Percentiles rank a stretch among this genome's conserved stretches.
phyloP scores from a whole-genome alignment of 352 stramenopile genomes.

The Phytopythium ostracodes region DNA sequence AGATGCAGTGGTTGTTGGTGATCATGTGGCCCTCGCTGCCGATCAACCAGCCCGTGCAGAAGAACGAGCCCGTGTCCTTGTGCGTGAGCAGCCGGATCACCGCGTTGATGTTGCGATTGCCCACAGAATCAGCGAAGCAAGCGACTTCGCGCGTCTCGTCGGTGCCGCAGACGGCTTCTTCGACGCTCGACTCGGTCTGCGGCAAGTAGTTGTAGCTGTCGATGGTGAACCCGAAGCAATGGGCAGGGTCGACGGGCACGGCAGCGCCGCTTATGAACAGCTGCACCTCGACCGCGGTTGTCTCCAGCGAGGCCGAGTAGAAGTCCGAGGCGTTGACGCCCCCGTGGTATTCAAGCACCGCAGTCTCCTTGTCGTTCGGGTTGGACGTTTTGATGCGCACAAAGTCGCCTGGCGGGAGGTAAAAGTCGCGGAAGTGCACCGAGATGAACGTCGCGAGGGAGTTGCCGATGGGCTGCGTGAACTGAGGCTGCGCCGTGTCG shows the following conservation, averaged over 20 bases:
- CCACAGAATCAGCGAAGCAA: slow-evolving; percentile 28
- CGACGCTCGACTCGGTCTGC: slow-evolving; percentile 19
- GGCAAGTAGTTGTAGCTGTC: slow-evolving; percentile 44
- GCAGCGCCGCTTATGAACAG: slow-evolving; percentile 10
- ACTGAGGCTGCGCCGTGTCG: slow-evolving; percentile 20
- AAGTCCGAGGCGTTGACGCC: slow-evolving; percentile 25
- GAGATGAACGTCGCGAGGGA: slow-evolving; percentile 48
- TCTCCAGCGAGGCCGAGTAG: slow-evolving; percentile 32
- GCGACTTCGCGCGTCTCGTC: slow-evolving; percentile 62
- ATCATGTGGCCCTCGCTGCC: slow-evolving; percentile 74
- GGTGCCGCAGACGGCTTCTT: slow-evolving; percentile 53
- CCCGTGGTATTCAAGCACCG: slow-evolving; percentile 30
- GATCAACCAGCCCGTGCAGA: slow-evolving; percentile 73
- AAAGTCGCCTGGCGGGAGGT: slow-evolving; percentile 54
- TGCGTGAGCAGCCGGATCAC: slow-evolving; percentile 63
- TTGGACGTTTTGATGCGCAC: slow-evolving; percentile 38
- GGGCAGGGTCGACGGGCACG: slow-evolving; percentile 13
- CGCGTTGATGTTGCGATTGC: slow-evolving; percentile 27
- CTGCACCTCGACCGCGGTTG: slow-evolving; percentile 41
- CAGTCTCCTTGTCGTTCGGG: slow-evolving; percentile 14
- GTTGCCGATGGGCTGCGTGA: slow-evolving; percentile 39
- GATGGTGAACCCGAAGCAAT: slow-evolving; percentile 47
- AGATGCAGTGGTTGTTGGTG: slow-evolving; percentile 83
- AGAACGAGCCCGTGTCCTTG: slow-evolving; percentile 45
- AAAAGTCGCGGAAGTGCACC: slow-evolving; percentile 63